A percentile compares a stretch with the other conserved stretches of the same genome.
These are phyloP conservation scores for Xanthoconium purpureum DNA, from an alignment of 768 basidiomycete species.

Conservation along the genomic window DNA sequence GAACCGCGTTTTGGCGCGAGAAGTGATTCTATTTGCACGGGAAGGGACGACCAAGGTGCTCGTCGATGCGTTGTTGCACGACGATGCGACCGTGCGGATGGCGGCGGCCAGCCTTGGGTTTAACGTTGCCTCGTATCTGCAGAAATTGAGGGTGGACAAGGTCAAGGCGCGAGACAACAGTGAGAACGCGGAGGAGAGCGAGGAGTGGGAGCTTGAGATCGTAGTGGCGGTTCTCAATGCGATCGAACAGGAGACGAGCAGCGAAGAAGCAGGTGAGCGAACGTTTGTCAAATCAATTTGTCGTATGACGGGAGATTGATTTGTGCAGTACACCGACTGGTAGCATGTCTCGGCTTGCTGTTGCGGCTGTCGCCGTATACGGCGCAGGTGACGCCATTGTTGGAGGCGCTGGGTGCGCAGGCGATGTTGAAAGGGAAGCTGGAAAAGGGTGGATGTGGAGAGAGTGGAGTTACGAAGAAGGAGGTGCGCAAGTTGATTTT, in stretches of 20 bases:
- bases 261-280: slow-evolving; percentile 73
- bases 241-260: slow-evolving; percentile 62
- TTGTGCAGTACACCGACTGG: slow-evolving; percentile 70
- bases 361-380: slow-evolving; percentile 73
- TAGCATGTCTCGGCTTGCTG: slow-evolving; percentile 74
- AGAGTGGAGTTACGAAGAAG: slow-evolving; percentile 55
- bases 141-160: slow-evolving; percentile 54
- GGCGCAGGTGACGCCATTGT: slow-evolving; percentile 51
- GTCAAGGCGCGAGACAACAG: slow-evolving; percentile 29
- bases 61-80: slow-evolving; percentile 64
- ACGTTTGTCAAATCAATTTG: background rate
- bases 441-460: slow-evolving; percentile 47
- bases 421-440: slow-evolving; percentile 59
- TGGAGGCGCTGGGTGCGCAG: slow-evolving; percentile 69
- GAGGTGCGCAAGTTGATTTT: slow-evolving; percentile 62
- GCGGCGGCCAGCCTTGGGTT: slow-evolving; percentile 84
- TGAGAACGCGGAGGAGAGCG: slow-evolving; percentile 52
- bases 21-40: slow-evolving; percentile 38
- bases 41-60: slow-evolving; percentile 49
- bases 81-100: slow-evolving; percentile 64
- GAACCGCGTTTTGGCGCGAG: slow-evolving; percentile 35
- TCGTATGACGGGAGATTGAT: background rate
- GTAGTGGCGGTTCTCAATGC: slow-evolving; percentile 82
- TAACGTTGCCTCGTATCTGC: slow-evolving; percentile 65
- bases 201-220: slow-evolving; percentile 86